Conservation (phyloP, 768 basidiomycete species). For the Serpula lacrymans region DNA sequence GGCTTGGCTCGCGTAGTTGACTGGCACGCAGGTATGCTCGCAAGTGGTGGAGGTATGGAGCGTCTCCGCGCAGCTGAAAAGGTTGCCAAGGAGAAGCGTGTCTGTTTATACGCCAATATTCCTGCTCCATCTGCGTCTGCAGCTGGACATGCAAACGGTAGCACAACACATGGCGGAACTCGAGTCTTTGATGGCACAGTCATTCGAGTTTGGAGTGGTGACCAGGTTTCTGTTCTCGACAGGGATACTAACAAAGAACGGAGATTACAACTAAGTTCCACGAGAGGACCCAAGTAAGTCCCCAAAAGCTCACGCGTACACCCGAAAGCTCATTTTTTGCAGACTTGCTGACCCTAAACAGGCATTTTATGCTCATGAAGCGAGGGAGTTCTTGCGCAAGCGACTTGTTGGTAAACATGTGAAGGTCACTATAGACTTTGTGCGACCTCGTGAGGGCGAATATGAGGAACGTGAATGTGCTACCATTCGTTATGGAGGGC, state of each 20-base stretch:
- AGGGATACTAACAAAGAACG: slow-evolving; percentile 74
- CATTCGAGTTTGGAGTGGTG: slow-evolving; percentile 86
- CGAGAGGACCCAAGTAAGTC: slow-evolving; percentile 74
- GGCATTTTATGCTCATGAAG: slow-evolving; percentile 86
- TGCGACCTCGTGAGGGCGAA: slow-evolving; percentile 89
- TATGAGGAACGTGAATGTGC: slow-evolving; percentile 92
- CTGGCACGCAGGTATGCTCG: slow-evolving; percentile 97
- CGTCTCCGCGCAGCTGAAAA: slow-evolving; percentile 82
- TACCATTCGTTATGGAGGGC: slow-evolving; percentile 80
- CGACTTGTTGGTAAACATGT: slow-evolving; percentile 88
- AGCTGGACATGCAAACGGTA: slow-evolving; percentile 45
- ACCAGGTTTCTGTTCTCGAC: slow-evolving; percentile 80
- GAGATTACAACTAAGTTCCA: slow-evolving; percentile 84
- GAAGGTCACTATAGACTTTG: slow-evolving; percentile 81
- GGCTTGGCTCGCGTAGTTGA: slow-evolving; percentile 92
- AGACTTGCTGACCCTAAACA: slow-evolving; percentile 86
- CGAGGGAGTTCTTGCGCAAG: slow-evolving; percentile 89
- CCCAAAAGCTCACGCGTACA: not conserved
- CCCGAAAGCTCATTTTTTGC: slow-evolving; percentile 7
- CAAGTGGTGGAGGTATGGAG: slow-evolving; percentile 81
- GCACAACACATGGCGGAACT: slow-evolving; percentile 38
- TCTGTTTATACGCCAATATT: slow-evolving; percentile 63
- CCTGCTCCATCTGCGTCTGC: slow-evolving; percentile 31
- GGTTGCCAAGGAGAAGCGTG: slow-evolving; percentile 70
- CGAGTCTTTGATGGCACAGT: slow-evolving; percentile 80